Base-by-base conservation (phyloP, 352 stramenopile genomes). In the Globisporangium uncinulatum region DNA sequence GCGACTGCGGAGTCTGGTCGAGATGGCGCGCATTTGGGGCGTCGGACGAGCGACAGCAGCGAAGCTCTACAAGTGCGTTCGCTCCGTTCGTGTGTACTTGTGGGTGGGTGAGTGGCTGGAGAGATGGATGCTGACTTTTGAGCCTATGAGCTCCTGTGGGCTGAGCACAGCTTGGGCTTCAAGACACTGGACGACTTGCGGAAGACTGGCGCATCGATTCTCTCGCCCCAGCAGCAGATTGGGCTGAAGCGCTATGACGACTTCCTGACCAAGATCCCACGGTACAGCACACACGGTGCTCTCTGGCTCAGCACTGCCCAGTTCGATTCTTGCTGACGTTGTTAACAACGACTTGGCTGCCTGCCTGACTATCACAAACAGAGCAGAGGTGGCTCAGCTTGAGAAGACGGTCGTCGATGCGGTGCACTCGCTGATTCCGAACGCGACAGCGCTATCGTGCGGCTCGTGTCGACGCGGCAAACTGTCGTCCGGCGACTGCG, bases 381-480 rank as follows among this genome's bases (percentile, higher is more conserved):
- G 83, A 59, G 61, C 66, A n/a, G 82, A 94, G 63, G 84, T 87
- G 1, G 43, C 70, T 3, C 67, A 92, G 44, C 90, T 94, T 20
- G 79, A 92, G 56, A 70, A 81, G 57, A 87, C 69, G 2, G 79
- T 94, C 2, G 73, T 86, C n/a, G 69, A 87, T 20, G 70, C 83
- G 55, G 74, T 92, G 36, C 79, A 84, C 61, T 69, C 69, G 15
- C 52, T 92, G 19, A 59, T 88, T 29, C 84, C 82, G 6, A 78
- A 82, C 32, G 81, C 76, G 7, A 82, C 71, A 4, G 79, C 76
- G 9, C 54, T 91, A 0, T 79, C 72, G 4, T 92, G 84, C 54
- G 87, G 87, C 0, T 94, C 83, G 0, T 94, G 92, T 63, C 83
- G 87, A 7, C 74, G 87, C 24, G 87, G 85, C 10, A 89, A 90